These are phyloP conservation scores for Eremochloa ophiuroides DNA, from an alignment of 176 grass and related monocot species.

Conservation along the genomic window DNA sequence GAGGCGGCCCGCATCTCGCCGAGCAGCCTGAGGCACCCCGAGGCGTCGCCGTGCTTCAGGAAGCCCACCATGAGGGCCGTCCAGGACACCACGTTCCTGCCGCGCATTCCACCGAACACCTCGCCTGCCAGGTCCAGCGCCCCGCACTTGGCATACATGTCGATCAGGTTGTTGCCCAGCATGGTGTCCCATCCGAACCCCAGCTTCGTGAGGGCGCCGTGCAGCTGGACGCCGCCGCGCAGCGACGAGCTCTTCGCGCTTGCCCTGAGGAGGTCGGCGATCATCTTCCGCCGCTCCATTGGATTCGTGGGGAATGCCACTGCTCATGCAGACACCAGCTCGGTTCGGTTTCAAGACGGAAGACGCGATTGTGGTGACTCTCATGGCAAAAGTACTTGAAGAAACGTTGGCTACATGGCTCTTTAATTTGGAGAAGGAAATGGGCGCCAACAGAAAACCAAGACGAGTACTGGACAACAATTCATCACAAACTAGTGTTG, in stretches of 20 bases:
- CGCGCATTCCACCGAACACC: conserved; percentile 44
- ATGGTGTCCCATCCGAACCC: conserved; percentile 41
- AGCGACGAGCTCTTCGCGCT: conserved; percentile 10
- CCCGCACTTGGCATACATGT: conserved; percentile 58
- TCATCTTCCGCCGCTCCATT: conserved; percentile 42
- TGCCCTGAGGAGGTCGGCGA: conserved; percentile 40
- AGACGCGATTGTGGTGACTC: background rate
- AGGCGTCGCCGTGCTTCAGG: conserved; percentile 30
- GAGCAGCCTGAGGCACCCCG: conserved; percentile 25
- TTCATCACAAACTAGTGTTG: background rate
- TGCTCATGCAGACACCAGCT: background rate
- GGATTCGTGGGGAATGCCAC: background rate
- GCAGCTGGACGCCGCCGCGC: conserved; percentile 39
- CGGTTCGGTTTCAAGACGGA: background rate
- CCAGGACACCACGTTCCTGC: conserved; percentile 51
- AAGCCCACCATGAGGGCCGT: conserved; percentile 54
- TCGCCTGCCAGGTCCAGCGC: background rate
- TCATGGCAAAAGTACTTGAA: background rate
- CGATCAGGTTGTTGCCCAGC: conserved; percentile 35
- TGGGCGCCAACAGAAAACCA: background rate
- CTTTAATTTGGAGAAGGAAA: background rate
- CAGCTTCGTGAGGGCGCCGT: conserved; percentile 22
- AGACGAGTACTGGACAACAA: background rate
- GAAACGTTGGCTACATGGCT: background rate
- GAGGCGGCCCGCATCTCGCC: conserved; percentile 7